A percentile compares a stretch with the other conserved stretches of the same genome.
Conservation (phyloP, 441 rosid genomes). For the Bocquillonia castaneifolia region DNA sequence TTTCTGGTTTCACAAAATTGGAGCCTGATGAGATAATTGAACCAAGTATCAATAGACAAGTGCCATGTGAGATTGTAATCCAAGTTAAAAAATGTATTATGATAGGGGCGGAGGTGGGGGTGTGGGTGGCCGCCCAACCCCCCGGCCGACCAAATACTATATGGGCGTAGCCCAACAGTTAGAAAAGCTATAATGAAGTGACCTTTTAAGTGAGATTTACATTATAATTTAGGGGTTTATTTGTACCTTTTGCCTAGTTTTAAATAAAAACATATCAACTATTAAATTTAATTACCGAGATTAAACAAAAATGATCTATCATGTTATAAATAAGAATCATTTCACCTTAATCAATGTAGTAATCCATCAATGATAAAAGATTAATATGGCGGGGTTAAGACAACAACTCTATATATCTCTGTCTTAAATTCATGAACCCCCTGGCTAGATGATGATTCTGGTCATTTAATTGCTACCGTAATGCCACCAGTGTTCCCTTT, state of each 20-base stretch:
- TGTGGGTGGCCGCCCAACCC: constrained; percentile 42
- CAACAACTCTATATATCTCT: constrained; percentile 57
- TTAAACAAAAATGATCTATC: too few species aligned
- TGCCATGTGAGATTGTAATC: background rate
- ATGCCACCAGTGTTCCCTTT: constrained; percentile 44
- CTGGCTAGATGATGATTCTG: constrained; percentile 34
- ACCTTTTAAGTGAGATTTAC: too few species aligned
- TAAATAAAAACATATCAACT: too few species aligned
- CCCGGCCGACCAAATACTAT: constrained; percentile 29
- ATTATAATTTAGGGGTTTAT: too few species aligned
- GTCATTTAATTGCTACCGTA: constrained; percentile 50
- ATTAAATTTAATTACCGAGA: too few species aligned
- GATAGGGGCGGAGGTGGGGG: too few species aligned
- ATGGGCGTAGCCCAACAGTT: constrained; percentile 46
- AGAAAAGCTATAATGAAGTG: too few species aligned
- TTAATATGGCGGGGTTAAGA: constrained; percentile 50
- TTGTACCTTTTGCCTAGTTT: too few species aligned
- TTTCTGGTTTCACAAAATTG: background rate
- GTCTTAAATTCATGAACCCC: constrained; percentile 47
- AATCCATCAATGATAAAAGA: constrained; percentile 53
- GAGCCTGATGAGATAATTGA: background rate
- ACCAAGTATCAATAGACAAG: background rate
- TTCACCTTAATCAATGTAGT: constrained; percentile 45
- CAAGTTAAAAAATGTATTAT: rapidly evolving
- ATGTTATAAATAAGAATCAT: constrained; percentile 51